These are phyloP conservation scores for Fusarium floridanum DNA, from an alignment of 2,329 filamentous ascomycete species.

Conservation along the genomic window DNA sequence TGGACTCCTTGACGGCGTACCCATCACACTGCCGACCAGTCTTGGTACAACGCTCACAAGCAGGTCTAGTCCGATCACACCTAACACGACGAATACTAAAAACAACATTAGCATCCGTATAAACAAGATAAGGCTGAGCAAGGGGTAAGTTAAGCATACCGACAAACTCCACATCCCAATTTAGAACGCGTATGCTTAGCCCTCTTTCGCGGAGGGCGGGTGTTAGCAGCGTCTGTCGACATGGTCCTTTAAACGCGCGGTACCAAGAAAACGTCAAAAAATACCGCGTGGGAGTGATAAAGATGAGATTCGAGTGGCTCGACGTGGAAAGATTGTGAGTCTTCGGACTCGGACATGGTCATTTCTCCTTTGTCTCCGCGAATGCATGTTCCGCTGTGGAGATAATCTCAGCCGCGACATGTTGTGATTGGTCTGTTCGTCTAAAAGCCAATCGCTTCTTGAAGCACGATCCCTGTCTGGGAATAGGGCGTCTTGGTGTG, in stretches of 20 bases:
- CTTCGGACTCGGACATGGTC: neutral
- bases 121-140: neutral
- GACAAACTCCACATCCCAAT: constrained; percentile 37
- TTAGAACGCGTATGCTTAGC: constrained; percentile 36
- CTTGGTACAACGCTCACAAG: neutral
- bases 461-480: neutral
- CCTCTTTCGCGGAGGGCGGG: constrained; percentile 25
- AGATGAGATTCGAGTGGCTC: neutral
- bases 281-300: neutral
- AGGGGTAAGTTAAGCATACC: constrained; percentile 17
- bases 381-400: constrained; percentile 8
- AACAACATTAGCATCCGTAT: neutral
- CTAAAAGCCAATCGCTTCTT: constrained; percentile 24
- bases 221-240: neutral
- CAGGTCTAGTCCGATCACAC: constrained; percentile 27
- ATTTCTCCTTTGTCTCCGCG: neutral
- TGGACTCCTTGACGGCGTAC: neutral
- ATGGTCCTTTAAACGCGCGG: constrained; percentile 1
- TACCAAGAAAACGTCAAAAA: neutral
- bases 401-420: neutral
- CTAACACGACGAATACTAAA: constrained; percentile 33
- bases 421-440: constrained; percentile 29
- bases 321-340: neutral
- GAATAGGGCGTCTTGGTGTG: neutral
- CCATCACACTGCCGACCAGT: neutral